Evolutionary conservation across 306 rosid genomes (phyloP).

Genomic region (Crotalaria pallida): DNA sequence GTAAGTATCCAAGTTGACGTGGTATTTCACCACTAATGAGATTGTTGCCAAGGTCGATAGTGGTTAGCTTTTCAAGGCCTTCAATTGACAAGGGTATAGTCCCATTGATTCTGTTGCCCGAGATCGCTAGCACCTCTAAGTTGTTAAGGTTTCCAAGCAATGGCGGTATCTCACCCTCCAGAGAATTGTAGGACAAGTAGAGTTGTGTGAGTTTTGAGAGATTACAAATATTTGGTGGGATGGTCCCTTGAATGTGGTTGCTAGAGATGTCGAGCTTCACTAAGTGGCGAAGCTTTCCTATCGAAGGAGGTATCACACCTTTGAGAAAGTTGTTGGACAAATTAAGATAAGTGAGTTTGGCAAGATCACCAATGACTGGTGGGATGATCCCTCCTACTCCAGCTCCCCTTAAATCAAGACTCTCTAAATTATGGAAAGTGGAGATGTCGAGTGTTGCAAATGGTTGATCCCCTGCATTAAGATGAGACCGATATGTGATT

Average conservation of each 20-base stretch:
- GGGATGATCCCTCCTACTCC: not conserved
- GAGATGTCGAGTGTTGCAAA: not conserved
- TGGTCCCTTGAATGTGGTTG: not conserved
- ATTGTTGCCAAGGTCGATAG: not conserved
- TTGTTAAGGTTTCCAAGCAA: not conserved
- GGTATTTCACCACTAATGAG: not conserved
- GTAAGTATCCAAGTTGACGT: not conserved
- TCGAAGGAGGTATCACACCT: not conserved
- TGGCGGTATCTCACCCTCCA: not conserved
- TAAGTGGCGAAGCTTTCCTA: not conserved
- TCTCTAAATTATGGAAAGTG: not conserved
- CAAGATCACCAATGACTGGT: not conserved
- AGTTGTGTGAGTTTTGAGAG: not conserved
- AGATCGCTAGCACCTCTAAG: not conserved
- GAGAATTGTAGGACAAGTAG: not conserved
- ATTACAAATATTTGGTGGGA: not conserved
- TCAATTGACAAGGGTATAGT: not conserved
- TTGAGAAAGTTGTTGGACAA: not conserved
- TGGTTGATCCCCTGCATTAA: not conserved
- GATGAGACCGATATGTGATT: not conserved
- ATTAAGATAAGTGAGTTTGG: not conserved
- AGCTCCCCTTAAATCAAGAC: fast-evolving
- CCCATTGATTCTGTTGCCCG: not conserved
- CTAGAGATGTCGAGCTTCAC: not conserved
- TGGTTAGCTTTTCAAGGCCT: not conserved